Percentiles rank a stretch among this genome's conserved stretches.
These are phyloP conservation scores for Salicornia ramosissima DNA, from an alignment of 148 eudicot genomes.

Conservation along the genomic window DNA sequence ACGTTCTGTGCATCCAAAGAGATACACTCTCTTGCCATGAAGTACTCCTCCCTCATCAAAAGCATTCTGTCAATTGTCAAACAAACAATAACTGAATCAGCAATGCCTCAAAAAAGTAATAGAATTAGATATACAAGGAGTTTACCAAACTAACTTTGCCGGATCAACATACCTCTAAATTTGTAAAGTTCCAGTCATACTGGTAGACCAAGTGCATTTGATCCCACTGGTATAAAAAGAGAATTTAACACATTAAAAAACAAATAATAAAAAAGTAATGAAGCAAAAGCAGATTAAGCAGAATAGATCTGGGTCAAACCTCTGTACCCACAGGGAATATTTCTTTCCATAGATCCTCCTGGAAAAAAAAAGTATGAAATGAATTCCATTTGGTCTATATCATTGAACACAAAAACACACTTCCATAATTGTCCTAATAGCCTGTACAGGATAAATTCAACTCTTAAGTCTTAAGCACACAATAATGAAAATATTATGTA, in stretches of 20 bases:
- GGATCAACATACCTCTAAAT: constrained; percentile 66
- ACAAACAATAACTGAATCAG: constrained; percentile 7
- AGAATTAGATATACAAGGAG: background rate
- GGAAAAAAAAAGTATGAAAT: constrained; percentile 20
- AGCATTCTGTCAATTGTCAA: constrained; percentile 73
- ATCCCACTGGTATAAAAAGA: constrained; percentile 74
- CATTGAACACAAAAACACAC: background rate
- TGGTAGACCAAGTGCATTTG: constrained; percentile 77
- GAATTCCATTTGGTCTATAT: background rate
- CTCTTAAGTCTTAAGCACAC: too few relatives aligned
- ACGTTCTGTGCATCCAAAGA: constrained; percentile 95
- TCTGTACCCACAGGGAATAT: constrained; percentile 98
- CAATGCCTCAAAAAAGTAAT: background rate
- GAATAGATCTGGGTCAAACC: constrained; percentile 41
- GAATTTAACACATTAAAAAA: background rate
- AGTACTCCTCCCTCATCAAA: constrained; percentile 92
- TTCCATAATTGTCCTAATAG: background rate
- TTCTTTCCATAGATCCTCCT: constrained; percentile 98
- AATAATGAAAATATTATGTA: too few relatives aligned
- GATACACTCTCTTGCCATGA: constrained; percentile 66
- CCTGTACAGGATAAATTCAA: too few relatives aligned
- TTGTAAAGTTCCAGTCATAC: constrained; percentile 81
- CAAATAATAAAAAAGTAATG: too few relatives aligned
- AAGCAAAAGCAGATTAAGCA: background rate
- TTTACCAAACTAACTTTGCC: background rate